Conservation (phyloP, 2,329 filamentous ascomycete species). For the Bipolaris sorokiniana region DNA sequence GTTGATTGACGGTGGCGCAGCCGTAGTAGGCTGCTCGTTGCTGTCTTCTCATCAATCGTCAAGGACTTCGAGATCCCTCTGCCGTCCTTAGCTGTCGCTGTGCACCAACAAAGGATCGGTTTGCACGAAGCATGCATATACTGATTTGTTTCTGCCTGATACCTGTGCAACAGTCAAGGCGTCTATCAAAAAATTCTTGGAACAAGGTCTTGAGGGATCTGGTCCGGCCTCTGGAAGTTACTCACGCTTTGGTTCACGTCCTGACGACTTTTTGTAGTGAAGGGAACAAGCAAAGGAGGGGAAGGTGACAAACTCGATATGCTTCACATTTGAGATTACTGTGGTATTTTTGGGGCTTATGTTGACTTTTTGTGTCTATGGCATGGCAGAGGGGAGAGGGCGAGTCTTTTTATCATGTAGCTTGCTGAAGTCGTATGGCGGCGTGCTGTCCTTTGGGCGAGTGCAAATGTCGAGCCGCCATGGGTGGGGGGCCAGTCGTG, state of each 20-base stretch:
- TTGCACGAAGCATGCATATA: neutral
- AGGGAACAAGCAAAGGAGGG: neutral
- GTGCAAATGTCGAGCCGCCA: neutral
- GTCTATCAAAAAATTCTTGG: constrained; percentile 1
- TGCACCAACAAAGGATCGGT: constrained; percentile 1
- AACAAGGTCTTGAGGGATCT: neutral
- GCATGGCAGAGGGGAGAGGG: neutral
- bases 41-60: constrained; percentile 12
- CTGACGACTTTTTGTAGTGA: neutral
- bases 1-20: constrained; percentile 36
- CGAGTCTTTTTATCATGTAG: neutral
- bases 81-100: constrained; percentile 2
- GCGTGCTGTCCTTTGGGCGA: neutral
- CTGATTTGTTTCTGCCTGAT: neutral
- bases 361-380: neutral
- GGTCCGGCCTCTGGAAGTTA: neutral
- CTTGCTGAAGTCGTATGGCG: neutral
- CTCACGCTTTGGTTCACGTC: neutral
- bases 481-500: neutral
- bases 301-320: constrained; percentile 1
- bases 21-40: constrained; percentile 21
- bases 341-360: constrained; percentile 2
- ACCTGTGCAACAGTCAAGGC: neutral
- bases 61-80: neutral
- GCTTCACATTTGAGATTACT: constrained; percentile 1